Conservation (phyloP, 2,329 filamentous ascomycete genomes). For the Penicillium fuscoglaucum region DNA sequence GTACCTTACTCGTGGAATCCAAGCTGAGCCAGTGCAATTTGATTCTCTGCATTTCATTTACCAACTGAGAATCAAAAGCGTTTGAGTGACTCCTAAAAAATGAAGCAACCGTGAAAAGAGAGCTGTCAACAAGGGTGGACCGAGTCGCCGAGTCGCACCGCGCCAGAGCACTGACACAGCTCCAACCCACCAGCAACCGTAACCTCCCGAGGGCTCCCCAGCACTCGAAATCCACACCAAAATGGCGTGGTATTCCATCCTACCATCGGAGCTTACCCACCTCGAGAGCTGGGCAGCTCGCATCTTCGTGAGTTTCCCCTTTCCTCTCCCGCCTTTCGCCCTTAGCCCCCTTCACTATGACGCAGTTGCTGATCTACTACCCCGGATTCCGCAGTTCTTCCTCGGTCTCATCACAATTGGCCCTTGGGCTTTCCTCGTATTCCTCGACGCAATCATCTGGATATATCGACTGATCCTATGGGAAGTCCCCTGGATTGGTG, state of each 20-base stretch:
- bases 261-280: slow-evolving; percentile 58
- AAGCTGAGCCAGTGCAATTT: not conserved
- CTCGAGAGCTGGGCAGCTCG: slow-evolving; percentile 64
- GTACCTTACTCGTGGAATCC: not conserved
- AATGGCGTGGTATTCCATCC: slow-evolving; percentile 67
- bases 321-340: not conserved
- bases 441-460: slow-evolving; percentile 66
- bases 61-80: not conserved
- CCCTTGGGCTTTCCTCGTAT: slow-evolving; percentile 62
- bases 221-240: not conserved
- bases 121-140: not conserved
- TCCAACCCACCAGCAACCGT: slow-evolving; percentile 11
- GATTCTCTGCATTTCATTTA: not conserved
- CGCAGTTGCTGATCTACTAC: slow-evolving; percentile 4
- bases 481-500: slow-evolving; percentile 61
- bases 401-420: slow-evolving; percentile 61
- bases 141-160: not conserved
- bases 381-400: slow-evolving; percentile 50
- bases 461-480: slow-evolving; percentile 58
- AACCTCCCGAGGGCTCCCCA: slow-evolving; percentile 4
- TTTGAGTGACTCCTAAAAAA: not conserved
- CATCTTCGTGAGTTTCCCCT: slow-evolving; percentile 58
- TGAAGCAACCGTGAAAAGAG: not conserved
- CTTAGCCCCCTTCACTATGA: slow-evolving; percentile 3
- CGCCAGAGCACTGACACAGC: slow-evolving; percentile 1